Percentiles rank a stretch among this genome's conserved stretches.
Evolutionary conservation across 257 asterid genomes (phyloP).

Genomic region (Nicotiana tabacum): DNA sequence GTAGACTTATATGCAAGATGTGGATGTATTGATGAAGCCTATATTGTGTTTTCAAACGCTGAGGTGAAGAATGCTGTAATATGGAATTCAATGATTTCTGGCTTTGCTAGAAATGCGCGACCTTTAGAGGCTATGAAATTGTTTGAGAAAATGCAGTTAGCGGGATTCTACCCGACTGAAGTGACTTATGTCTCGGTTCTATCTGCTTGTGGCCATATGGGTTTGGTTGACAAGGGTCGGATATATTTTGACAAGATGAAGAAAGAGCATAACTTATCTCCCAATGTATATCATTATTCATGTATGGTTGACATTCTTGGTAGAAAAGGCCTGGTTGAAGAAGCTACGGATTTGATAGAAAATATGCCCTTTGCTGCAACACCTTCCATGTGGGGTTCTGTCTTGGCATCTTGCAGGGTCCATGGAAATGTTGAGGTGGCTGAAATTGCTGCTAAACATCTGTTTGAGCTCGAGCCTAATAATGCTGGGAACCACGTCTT

Average conservation of each 20-base stretch:
- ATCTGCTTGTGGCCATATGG: slow-evolving; percentile 88
- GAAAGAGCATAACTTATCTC: slow-evolving; percentile 51
- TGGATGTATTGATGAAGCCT: slow-evolving; percentile 62
- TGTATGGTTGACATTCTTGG: slow-evolving; percentile 93
- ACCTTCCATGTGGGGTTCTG: slow-evolving; percentile 91
- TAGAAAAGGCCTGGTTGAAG: slow-evolving; percentile 54
- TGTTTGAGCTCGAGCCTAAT: slow-evolving; percentile 76
- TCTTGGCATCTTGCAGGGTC: slow-evolving; percentile 73
- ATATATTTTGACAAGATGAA: slow-evolving; percentile 65
- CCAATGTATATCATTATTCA: slow-evolving; percentile 60
- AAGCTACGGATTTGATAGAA: slow-evolving; percentile 66
- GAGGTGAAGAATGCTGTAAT: slow-evolving; percentile 61
- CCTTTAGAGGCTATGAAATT: slow-evolving; percentile 68
- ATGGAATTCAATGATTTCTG: slow-evolving; percentile 84
- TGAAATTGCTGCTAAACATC: slow-evolving; percentile 61
- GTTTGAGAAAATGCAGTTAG: slow-evolving; percentile 87
- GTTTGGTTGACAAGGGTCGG: slow-evolving; percentile 64
- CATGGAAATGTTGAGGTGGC: slow-evolving; percentile 66
- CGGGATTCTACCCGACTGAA: slow-evolving; percentile 46
- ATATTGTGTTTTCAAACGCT: slow-evolving; percentile 45
- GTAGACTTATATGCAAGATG: slow-evolving; percentile 83
- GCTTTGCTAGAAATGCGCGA: slow-evolving; percentile 69
- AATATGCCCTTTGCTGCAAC: slow-evolving; percentile 78
- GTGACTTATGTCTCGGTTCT: slow-evolving; percentile 63
- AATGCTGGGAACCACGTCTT: slow-evolving; percentile 86